Evolutionary conservation across 2,329 filamentous ascomycete genomes (phyloP).

Genomic region (Aschersonia sp.): DNA sequence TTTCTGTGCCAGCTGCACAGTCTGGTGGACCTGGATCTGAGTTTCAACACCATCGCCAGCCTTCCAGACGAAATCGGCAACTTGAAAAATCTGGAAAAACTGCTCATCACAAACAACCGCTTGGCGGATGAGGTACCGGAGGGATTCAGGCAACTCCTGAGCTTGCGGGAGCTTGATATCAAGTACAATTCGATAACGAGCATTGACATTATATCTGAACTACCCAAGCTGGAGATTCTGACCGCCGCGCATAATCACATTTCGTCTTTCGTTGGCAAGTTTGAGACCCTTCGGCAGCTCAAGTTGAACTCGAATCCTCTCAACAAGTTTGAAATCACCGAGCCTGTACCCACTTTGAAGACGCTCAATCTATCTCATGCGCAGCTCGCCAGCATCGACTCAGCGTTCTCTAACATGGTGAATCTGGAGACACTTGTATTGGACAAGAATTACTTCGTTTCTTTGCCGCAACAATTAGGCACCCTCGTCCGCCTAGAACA

Average conservation of each 20-base stretch:
- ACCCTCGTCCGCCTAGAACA: constrained; percentile 72
- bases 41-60: constrained; percentile 78
- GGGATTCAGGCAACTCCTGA: constrained; percentile 58
- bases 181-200: constrained; percentile 83
- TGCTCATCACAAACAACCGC: constrained; percentile 93
- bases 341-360: constrained; percentile 66
- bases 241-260: constrained; percentile 88
- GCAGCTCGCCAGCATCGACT: constrained; percentile 81
- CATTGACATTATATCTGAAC: constrained; percentile 72
- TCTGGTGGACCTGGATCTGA: constrained; percentile 85
- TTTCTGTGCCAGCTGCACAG: constrained; percentile 73
- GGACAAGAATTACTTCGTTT: constrained; percentile 92
- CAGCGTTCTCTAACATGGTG: constrained; percentile 73
- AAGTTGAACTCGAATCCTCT: constrained; percentile 91
- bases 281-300: constrained; percentile 67
- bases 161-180: constrained; percentile 79
- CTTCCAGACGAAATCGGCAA: constrained; percentile 68
- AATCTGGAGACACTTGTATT: constrained; percentile 79
- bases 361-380: constrained; percentile 81
- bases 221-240: constrained; percentile 78
- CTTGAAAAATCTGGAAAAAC: constrained; percentile 65
- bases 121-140: constrained; percentile 61
- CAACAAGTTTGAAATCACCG: constrained; percentile 76
- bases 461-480: constrained; percentile 72
- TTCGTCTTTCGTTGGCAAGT: constrained; percentile 79